A percentile compares a stretch with the other conserved stretches of the same genome.
Conservation (phyloP, 2,329 filamentous ascomycete species). For the Talaromyces marneffei region DNA sequence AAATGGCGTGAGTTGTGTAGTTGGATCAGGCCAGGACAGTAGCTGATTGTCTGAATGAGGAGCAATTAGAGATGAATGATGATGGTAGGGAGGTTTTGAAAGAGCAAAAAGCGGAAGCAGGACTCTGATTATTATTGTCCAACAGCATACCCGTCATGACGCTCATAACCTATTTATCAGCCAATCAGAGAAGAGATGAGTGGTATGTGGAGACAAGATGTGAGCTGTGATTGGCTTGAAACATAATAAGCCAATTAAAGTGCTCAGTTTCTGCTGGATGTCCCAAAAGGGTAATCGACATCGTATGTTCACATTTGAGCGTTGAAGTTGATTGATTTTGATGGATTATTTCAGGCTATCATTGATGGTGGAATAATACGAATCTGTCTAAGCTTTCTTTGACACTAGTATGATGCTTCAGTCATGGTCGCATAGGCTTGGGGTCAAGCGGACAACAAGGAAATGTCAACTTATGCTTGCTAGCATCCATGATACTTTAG, state of each 20-base stretch:
- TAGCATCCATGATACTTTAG: background rate
- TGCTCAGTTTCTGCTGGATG: background rate
- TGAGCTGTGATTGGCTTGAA: background rate
- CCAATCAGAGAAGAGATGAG: background rate
- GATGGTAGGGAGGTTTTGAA: background rate
- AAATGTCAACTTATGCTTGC: background rate
- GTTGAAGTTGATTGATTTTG: background rate
- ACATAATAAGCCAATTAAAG: background rate
- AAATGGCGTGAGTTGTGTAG: too few species aligned
- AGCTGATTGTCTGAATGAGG: background rate
- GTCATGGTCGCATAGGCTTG: background rate
- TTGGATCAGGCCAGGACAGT: too few species aligned
- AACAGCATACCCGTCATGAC: background rate
- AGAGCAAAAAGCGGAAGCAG: background rate
- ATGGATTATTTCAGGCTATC: background rate
- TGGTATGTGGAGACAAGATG: background rate
- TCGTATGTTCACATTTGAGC: background rate
- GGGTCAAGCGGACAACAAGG: background rate
- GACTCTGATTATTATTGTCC: background rate
- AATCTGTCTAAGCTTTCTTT: too few species aligned
- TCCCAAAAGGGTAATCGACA: background rate
- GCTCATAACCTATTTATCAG: background rate
- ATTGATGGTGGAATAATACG: too few species aligned
- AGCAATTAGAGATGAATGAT: background rate
- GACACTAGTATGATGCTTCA: background rate